phyloP scores from a whole-genome alignment of 1,139 yeast species.

The Yamadazyma oceani region DNA sequence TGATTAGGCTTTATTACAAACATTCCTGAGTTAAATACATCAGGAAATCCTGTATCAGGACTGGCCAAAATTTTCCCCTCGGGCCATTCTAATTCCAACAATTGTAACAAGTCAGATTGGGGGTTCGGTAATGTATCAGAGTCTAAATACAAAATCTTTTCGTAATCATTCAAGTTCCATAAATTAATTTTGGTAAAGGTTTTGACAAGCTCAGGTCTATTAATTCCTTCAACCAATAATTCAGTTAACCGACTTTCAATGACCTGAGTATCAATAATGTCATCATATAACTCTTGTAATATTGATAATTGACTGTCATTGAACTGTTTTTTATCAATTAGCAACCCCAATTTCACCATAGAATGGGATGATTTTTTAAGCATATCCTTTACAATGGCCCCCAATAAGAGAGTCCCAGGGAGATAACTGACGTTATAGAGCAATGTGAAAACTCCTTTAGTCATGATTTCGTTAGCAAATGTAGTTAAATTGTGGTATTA shows the following conservation, averaged over 20 bases:
- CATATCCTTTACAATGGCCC: slow-evolving; percentile 28
- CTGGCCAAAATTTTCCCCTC: slow-evolving; percentile 59
- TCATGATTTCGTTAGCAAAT: too few species aligned
- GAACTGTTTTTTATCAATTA: slow-evolving; percentile 35
- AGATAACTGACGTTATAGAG: slow-evolving; percentile 65
- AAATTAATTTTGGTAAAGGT: slow-evolving; percentile 74
- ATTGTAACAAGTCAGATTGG: slow-evolving; percentile 33
- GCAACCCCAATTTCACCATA: slow-evolving; percentile 32
- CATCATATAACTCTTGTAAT: slow-evolving; percentile 29
- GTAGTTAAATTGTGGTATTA: too few species aligned
- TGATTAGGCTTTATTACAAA: slow-evolving; percentile 63
- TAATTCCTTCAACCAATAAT: slow-evolving; percentile 39
- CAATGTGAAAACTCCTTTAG: slow-evolving; percentile 62
- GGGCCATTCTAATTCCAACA: slow-evolving; percentile 32
- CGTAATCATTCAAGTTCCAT: slow-evolving; percentile 60
- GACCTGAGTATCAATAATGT: slow-evolving; percentile 31
- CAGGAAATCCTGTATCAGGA: slow-evolving; percentile 98
- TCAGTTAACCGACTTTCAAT: slow-evolving; percentile 22
- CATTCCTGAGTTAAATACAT: slow-evolving; percentile 88
- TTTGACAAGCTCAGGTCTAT: slow-evolving; percentile 71
- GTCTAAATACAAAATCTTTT: slow-evolving; percentile 71
- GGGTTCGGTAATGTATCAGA: slow-evolving; percentile 69
- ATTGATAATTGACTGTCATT: slow-evolving; percentile 27
- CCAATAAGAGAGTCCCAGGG: slow-evolving; percentile 76
- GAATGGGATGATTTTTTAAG: slow-evolving; percentile 10